Evolutionary conservation across 1,139 yeast genomes (phyloP), one percentile per base, ranked within the genome.

Genomic region (Kurtzmaniella natalensis): DNA sequence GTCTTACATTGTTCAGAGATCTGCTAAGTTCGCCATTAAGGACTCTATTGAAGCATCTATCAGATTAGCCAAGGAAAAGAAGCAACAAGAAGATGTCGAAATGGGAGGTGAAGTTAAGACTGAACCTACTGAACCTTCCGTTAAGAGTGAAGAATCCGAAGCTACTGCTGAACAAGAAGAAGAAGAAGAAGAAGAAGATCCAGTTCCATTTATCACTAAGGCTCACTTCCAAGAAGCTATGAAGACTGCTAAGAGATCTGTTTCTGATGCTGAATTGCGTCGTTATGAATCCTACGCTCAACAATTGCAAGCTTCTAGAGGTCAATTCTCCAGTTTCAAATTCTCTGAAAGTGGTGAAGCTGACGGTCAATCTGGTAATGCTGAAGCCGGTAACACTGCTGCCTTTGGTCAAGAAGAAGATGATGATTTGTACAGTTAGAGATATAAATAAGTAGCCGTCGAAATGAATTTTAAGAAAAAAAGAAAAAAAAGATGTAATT

Each of bases 271-370:
- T 30, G 98, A 94, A 65, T 77, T 94, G 55, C 92, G 99, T 67
- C 92, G 98, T 68, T 94, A 94, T 59, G 98, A 94, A 69, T 94
- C 97, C 11, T 94, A 89, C 55, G 96, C 98, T 37, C 96, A 88
- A 63, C 96, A 92, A 66, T 75, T 94, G 60, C 94, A 82, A 62
- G 86, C 95, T 34, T 85, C 96, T 2, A 85, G 98, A 64, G 98
- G 99, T 38, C 92, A 82, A 63, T 81, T 79, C 59, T 64, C 86
- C 42, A 81, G 79, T 61, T 82, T 83, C 57, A 79, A 81, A 58
- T 82, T 83, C 51, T 72, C 75, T 53, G 83, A 65, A 49, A 70
- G 62, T 55, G 71, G 60, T 45, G 26, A 16, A 11, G 16, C 26
- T 11, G 60, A 58, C 34, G 68, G 59, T 34, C 68, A 64, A 35